phyloP scores from a whole-genome alignment of 225 moss, liverwort and hornwort species.

The Straminergon stramineum region DNA sequence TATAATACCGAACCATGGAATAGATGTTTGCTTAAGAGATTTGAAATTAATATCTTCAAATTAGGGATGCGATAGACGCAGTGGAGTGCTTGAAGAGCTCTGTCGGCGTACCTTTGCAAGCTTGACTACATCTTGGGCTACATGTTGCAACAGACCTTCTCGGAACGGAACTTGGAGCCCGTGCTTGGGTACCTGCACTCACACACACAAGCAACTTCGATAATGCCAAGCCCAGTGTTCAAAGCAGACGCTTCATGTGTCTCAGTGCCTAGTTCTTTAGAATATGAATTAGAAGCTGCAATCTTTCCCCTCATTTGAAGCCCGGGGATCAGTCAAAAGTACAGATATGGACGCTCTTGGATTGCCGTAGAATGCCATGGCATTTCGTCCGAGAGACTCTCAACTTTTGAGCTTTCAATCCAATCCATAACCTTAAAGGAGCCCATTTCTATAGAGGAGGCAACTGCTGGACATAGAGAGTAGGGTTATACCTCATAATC shows the following conservation, averaged over 20 bases:
- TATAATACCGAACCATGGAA: not conserved
- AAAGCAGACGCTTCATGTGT: not conserved
- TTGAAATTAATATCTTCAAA: not conserved
- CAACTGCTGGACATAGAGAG: not conserved
- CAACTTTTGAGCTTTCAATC: not conserved
- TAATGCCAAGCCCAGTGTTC: not conserved
- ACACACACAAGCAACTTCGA: not conserved
- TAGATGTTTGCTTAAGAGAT: not conserved
- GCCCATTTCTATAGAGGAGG: not conserved
- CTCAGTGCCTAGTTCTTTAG: not conserved
- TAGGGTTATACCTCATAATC: not conserved
- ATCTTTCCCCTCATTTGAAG: not conserved
- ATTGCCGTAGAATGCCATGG: not conserved
- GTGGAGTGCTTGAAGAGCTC: not conserved
- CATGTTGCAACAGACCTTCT: constrained; percentile 68
- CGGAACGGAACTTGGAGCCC: constrained; percentile 72
- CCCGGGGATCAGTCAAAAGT: not conserved
- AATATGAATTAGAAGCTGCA: not conserved
- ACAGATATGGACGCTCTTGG: not conserved
- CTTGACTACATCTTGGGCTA: constrained; percentile 66
- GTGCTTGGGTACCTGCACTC: constrained; percentile 46
- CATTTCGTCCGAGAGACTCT: not conserved
- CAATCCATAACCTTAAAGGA: not conserved
- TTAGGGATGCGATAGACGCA: not conserved
- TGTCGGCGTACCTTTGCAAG: constrained; percentile 11